Evolutionary conservation across 1,139 yeast species (phyloP).

Genomic region (Meyerozyma elateridarum): DNA sequence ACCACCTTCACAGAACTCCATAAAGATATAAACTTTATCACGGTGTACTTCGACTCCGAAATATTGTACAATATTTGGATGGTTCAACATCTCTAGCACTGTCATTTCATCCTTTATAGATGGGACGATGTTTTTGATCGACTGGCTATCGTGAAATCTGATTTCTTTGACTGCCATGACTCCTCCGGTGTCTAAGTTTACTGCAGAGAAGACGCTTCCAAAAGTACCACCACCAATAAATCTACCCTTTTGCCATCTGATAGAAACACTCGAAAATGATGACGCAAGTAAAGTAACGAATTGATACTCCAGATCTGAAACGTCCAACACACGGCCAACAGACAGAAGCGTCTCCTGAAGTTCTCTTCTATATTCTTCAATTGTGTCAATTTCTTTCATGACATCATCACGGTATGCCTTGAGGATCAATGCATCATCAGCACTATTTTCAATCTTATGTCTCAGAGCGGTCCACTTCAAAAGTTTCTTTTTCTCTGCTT

Average conservation of each 20-base stretch:
- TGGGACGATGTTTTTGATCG: slow-evolving; percentile 80
- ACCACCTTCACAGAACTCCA: slow-evolving; percentile 98
- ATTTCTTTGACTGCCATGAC: slow-evolving; percentile 97
- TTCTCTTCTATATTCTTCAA: slow-evolving; percentile 54
- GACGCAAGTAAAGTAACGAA: slow-evolving; percentile 83
- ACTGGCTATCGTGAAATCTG: slow-evolving; percentile 81
- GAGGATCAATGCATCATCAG: slow-evolving; percentile 58
- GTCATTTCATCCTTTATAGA: slow-evolving; percentile 95
- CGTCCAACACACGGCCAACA: slow-evolving; percentile 88
- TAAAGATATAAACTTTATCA: slow-evolving; percentile 89
- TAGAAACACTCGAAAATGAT: slow-evolving; percentile 83
- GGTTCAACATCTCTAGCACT: slow-evolving; percentile 88
- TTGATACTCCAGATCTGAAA: slow-evolving; percentile 81
- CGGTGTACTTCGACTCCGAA: slow-evolving; percentile 97
- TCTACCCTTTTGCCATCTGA: slow-evolving; percentile 95
- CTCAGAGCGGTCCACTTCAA: slow-evolving; percentile 50
- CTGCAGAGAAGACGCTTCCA: slow-evolving; percentile 91
- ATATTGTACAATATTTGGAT: slow-evolving; percentile 93
- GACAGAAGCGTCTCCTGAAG: slow-evolving; percentile 46
- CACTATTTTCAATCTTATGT: slow-evolving; percentile 44
- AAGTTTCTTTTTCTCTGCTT: slow-evolving; percentile 60
- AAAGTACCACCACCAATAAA: slow-evolving; percentile 95
- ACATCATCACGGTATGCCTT: slow-evolving; percentile 55
- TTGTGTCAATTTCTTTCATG: slow-evolving; percentile 51
- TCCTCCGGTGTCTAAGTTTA: slow-evolving; percentile 91